phyloP scores from a whole-genome alignment of 2,329 filamentous ascomycete species.

The Fusarium beomiforme region DNA sequence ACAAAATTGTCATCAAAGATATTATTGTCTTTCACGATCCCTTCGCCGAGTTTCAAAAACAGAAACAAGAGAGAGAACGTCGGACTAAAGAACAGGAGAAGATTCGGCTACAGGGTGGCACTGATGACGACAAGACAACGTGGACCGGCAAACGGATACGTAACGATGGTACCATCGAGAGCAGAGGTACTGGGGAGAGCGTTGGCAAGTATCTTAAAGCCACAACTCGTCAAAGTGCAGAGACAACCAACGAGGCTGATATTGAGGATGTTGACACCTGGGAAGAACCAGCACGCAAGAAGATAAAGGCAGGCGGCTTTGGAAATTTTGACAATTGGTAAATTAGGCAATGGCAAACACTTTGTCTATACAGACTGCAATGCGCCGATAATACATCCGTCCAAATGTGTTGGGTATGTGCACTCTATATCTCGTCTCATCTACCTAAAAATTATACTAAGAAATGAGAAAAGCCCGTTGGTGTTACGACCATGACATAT shows the following conservation, averaged over 20 bases:
- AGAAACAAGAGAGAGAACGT: slow-evolving; percentile 72
- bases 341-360: not conserved
- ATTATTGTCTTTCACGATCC: slow-evolving; percentile 91
- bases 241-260: slow-evolving; percentile 66
- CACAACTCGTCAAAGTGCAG: slow-evolving; percentile 47
- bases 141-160: slow-evolving; percentile 96
- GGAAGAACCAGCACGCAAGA: slow-evolving; percentile 82
- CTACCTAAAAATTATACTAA: slow-evolving; percentile 30
- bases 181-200: slow-evolving; percentile 52
- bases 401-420: slow-evolving; percentile 28
- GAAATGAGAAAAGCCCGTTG: slow-evolving; percentile 9
- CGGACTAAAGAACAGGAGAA: slow-evolving; percentile 68
- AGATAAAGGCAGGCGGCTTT: slow-evolving; percentile 80
- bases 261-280: slow-evolving; percentile 71
- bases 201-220: slow-evolving; percentile 87
- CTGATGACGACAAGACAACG: slow-evolving; percentile 88
- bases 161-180: slow-evolving; percentile 68
- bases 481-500: slow-evolving; percentile 11
- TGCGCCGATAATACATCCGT: slow-evolving; percentile 5
- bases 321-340: slow-evolving; percentile 96
- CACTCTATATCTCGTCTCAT: slow-evolving; percentile 16
- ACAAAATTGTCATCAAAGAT: slow-evolving; percentile 83
- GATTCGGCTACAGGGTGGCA: slow-evolving; percentile 72
- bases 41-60: slow-evolving; percentile 90
- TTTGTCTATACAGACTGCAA: not conserved